Evolutionary conservation across 306 rosid species (phyloP), one percentile per base, ranked within the genome.

Genomic region (Hippophae rhamnoides): DNA sequence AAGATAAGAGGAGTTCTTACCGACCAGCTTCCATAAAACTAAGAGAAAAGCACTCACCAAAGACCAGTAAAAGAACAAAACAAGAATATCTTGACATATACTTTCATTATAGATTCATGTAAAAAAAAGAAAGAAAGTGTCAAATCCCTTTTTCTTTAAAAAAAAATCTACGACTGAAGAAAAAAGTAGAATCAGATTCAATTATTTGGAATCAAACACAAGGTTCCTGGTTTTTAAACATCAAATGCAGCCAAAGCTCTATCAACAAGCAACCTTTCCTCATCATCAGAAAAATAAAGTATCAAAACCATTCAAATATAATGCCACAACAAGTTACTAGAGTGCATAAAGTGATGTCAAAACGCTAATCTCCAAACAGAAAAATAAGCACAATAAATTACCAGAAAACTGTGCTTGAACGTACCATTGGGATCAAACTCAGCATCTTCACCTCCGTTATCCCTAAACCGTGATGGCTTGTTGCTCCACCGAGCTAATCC

Each of bases 371-470:
- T 52, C 44, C 48, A 46, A 45, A 9, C 6, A 42, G 13, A 11
- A n/a, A 11, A 57, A 56, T 2, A 54, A 43, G 25, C 26, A 38
- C 60, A 74, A 18, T 14, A 49, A 53, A 13, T 49, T 57, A 13
- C 31, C 51, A 13, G 43, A 8, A 7, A 26, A 10, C 13, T 14
- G 11, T 52, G 8, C 62, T 25, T 7, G 47, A 67, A 58, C 26
- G 47, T 72, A 82, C 87, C 87, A 56, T 54, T 52, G 44, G 47
- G 66, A 61, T 72, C 81, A 52, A 61, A 63, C 57, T 3, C 63
- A 48, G 57, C 40, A 55, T 58, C 77, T n/a, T 70, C 75, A 47
- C 62, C 79, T 57, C 27, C 60, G 71, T 67, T 63, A 43, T 41
- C 70, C 52, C 47, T 58, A n/a, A 75, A 75, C 62, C 69, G 65